Conservation (phyloP, 371 early-diverging fungal genomes). For the Mortierella sp. region DNA sequence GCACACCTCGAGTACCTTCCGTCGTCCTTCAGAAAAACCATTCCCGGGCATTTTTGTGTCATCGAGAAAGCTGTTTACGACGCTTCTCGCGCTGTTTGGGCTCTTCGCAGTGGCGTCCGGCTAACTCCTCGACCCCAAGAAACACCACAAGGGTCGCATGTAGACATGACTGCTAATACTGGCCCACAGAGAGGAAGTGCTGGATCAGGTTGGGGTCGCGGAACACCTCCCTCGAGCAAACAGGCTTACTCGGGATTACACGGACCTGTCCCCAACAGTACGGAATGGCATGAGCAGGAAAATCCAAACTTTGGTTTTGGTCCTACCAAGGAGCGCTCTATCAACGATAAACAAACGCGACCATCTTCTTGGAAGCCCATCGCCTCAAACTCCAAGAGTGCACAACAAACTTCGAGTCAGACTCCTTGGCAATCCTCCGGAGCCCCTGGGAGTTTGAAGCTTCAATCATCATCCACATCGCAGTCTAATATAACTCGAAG, state of each 20-base stretch:
- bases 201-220: background rate
- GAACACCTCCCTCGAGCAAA: background rate
- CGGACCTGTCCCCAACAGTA: background rate
- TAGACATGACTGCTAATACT: background rate
- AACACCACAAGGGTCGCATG: background rate
- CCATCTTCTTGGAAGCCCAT: background rate
- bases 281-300: slow-evolving; percentile 29
- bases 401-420: background rate
- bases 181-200: background rate
- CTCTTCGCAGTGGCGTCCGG: background rate
- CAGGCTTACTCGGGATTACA: background rate
- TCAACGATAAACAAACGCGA: background rate
- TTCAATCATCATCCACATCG: background rate
- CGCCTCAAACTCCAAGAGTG: background rate
- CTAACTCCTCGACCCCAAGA: background rate
- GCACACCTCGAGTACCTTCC: slow-evolving; percentile 30
- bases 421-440: slow-evolving; percentile 7
- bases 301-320: slow-evolving; percentile 21
- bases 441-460: background rate
- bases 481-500: background rate
- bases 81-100: slow-evolving; percentile 15
- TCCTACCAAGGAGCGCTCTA: background rate
- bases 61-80: slow-evolving; percentile 29
- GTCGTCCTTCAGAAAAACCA: background rate
- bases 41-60: slow-evolving; percentile 5